Percentiles rank a stretch among this genome's conserved stretches.
These are phyloP conservation scores for Knufia petricola DNA, from an alignment of 2,329 filamentous ascomycete genomes.

Conservation along the genomic window DNA sequence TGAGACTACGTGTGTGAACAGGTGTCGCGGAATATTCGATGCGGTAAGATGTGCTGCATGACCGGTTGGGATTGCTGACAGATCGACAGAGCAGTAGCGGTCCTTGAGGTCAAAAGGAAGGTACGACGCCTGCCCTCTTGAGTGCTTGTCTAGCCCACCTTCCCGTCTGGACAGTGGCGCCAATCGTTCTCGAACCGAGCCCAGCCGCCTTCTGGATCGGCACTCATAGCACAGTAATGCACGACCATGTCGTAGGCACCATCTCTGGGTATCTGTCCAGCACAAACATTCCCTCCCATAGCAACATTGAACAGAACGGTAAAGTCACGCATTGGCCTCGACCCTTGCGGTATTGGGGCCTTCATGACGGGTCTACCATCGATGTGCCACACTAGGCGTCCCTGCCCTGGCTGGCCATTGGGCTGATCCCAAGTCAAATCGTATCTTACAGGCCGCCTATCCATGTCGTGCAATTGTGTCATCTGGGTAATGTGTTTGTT, in stretches of 20 bases:
- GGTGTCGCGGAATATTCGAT: too few relatives aligned
- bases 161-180: constrained; percentile 14
- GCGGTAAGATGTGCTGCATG: too few relatives aligned
- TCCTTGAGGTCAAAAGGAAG: too few relatives aligned
- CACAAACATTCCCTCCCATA: constrained; percentile 23
- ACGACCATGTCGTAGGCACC: constrained; percentile 21
- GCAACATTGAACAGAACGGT: constrained; percentile 21
- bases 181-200: constrained; percentile 19
- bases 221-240: constrained; percentile 19
- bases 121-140: too few relatives aligned
- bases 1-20: too few relatives aligned
- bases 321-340: constrained; percentile 19
- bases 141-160: constrained; percentile 8
- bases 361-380: constrained; percentile 23
- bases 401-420: constrained; percentile 8
- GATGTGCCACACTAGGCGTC: constrained; percentile 21
- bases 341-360: constrained; percentile 17
- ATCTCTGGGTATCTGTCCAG: constrained; percentile 18
- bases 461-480: constrained; percentile 18
- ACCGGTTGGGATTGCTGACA: too few relatives aligned
- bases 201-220: constrained; percentile 21
- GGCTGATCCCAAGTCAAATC: constrained; percentile 22
- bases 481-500: constrained; percentile 20
- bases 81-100: too few relatives aligned
- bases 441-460: constrained; percentile 16